Evolutionary conservation across 805 yeast genomes (phyloP).

Genomic region (Ogataea methanolica): DNA sequence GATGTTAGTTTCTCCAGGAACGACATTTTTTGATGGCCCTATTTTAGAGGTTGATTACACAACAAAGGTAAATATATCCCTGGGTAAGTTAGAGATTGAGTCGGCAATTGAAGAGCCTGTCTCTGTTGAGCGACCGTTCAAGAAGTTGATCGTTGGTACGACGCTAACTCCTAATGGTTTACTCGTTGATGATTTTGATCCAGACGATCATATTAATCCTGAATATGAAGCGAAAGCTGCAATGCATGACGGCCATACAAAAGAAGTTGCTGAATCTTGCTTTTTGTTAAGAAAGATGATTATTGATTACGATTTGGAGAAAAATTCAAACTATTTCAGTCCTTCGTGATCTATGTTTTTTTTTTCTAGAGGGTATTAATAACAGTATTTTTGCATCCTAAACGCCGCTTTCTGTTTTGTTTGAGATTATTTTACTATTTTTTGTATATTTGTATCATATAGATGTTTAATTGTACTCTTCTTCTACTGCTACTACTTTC

Average conservation of each 20-base stretch:
- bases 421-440: too few relatives aligned
- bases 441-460: too few relatives aligned
- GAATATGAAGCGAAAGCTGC: slow-evolving; percentile 2
- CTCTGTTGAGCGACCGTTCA: not conserved
- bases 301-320: slow-evolving; percentile 3
- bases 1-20: too few relatives aligned
- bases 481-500: too few relatives aligned
- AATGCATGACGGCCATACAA: not conserved
- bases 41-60: not conserved
- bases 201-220: slow-evolving; percentile 5
- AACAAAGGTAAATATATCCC: not conserved
- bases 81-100: not conserved
- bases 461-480: too few relatives aligned
- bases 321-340: too few relatives aligned
- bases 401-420: too few relatives aligned
- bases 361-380: too few relatives aligned
- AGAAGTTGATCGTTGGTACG: not conserved
- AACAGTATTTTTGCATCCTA: too few relatives aligned
- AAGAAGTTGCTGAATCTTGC: slow-evolving; percentile 4
- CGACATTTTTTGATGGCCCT: too few relatives aligned
- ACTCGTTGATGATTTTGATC: slow-evolving; percentile 9
- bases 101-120: not conserved
- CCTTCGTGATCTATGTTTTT: too few relatives aligned
- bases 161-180: slow-evolving; percentile 4
- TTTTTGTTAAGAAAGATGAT: slow-evolving; percentile 8